Percentiles rank a stretch among this genome's conserved stretches.
Evolutionary conservation across 805 yeast genomes (phyloP).

Genomic region (Metschnikowia corniflorae): DNA sequence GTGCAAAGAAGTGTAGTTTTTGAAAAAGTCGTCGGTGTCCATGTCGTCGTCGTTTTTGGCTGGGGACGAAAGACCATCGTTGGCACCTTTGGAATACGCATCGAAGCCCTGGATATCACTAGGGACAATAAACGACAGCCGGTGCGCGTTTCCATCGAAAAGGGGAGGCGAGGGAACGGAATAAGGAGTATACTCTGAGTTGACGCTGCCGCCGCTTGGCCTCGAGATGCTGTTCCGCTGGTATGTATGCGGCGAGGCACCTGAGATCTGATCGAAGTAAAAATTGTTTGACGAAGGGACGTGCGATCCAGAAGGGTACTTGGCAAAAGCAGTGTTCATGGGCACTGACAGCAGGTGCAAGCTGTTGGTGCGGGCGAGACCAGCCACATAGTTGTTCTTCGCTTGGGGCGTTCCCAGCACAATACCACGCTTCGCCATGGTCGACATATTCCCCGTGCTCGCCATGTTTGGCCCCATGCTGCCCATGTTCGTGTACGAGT

Average conservation of each 20-base stretch:
- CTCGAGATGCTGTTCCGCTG: constrained; percentile 9
- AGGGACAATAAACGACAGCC: constrained; percentile 13
- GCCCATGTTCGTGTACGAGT: constrained; percentile 9
- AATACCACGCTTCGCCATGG: constrained; percentile 15
- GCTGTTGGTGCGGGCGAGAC: constrained; percentile 1
- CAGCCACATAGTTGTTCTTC: constrained; percentile 9
- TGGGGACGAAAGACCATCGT: constrained; percentile 10
- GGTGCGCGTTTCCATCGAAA: constrained; percentile 5
- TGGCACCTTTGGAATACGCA: constrained; percentile 1
- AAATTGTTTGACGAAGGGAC: neutral
- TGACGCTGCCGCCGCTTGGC: constrained; percentile 9
- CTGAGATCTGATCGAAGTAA: constrained; percentile 9
- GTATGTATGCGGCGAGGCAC: constrained; percentile 4
- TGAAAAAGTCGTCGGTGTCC: constrained; percentile 22
- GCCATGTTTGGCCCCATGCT: too few species aligned
- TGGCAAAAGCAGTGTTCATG: constrained; percentile 3
- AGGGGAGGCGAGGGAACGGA: constrained; percentile 15
- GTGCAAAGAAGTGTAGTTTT: constrained; percentile 22
- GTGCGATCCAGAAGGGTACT: neutral
- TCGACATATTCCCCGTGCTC: too few species aligned
- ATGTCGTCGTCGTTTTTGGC: constrained; percentile 16
- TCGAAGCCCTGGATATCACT: constrained; percentile 9
- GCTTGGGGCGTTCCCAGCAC: constrained; percentile 13
- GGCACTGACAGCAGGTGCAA: constrained; percentile 6
- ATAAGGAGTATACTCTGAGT: constrained; percentile 9